These are phyloP conservation scores for Podosphaera fusca DNA, from an alignment of 2,329 filamentous ascomycete genomes.

Conservation along the genomic window DNA sequence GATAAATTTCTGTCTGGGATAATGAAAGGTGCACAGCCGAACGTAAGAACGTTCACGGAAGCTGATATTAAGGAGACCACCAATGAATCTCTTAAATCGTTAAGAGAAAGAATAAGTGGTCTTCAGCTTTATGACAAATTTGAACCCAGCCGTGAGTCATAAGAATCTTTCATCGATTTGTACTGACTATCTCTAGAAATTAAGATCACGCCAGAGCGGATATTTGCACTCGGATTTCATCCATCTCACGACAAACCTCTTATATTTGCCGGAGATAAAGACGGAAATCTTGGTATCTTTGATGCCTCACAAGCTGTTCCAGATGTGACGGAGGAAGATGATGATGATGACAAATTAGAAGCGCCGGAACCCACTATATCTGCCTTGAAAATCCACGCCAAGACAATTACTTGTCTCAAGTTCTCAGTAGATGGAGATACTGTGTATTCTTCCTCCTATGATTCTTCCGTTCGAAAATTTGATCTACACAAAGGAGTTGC, in stretches of 20 bases:
- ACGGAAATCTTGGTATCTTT: slow-evolving; percentile 74
- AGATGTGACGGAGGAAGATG: slow-evolving; percentile 30
- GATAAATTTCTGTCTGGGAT: slow-evolving; percentile 43
- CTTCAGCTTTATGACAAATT: slow-evolving; percentile 66
- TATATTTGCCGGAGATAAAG: slow-evolving; percentile 83
- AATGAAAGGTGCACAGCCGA: slow-evolving; percentile 48
- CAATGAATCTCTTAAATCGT: slow-evolving; percentile 47
- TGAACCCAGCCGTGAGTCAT: slow-evolving; percentile 45
- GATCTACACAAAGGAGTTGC: slow-evolving; percentile 65
- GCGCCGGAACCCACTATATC: slow-evolving; percentile 55
- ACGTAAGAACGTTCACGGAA: slow-evolving; percentile 66
- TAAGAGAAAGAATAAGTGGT: slow-evolving; percentile 55
- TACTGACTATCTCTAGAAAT: slow-evolving; percentile 33
- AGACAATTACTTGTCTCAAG: slow-evolving; percentile 69
- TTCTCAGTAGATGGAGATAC: slow-evolving; percentile 52
- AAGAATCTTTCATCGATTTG: not conserved
- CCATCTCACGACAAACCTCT: slow-evolving; percentile 68
- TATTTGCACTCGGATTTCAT: slow-evolving; percentile 77
- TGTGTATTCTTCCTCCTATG: slow-evolving; percentile 73
- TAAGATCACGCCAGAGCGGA: slow-evolving; percentile 70
- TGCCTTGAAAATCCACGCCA: slow-evolving; percentile 70
- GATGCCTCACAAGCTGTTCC: slow-evolving; percentile 53
- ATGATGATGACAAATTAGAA: slow-evolving; percentile 43
- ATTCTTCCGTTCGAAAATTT: slow-evolving; percentile 71
- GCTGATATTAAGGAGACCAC: slow-evolving; percentile 61